phyloP scores from a whole-genome alignment of 139 green algal genomes.

The Chlorella vulgaris region DNA sequence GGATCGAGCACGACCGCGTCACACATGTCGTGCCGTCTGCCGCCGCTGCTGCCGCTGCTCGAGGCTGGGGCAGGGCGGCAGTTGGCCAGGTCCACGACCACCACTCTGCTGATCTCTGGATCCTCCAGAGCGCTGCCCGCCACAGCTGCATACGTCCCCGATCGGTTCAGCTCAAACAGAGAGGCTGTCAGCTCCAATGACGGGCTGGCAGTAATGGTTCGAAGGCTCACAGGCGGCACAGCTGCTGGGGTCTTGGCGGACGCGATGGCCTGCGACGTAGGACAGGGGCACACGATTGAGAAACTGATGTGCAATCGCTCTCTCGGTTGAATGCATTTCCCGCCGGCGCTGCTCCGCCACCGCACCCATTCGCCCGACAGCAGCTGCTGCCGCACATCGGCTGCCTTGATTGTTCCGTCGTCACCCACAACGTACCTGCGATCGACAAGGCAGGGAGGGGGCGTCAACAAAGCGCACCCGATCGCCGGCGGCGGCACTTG shows the following conservation, averaged over 20 bases:
- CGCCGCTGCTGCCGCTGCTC: not conserved
- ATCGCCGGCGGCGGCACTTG: no score
- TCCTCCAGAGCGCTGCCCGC: conserved; percentile 34
- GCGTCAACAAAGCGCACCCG: no score
- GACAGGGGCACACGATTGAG: no score
- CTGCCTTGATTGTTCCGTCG: conserved; percentile 23
- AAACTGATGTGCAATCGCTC: no score
- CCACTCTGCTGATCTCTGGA: conserved; percentile 26
- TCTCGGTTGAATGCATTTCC: no score
- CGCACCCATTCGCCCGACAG: conserved; percentile 34
- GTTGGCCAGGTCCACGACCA: conserved; percentile 34
- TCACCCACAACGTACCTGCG: conserved; percentile 32
- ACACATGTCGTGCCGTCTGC: conserved; percentile 12
- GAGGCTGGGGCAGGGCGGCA: conserved; percentile 2
- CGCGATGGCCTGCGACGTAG: not conserved
- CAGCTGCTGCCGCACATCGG: conserved; percentile 45
- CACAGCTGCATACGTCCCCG: conserved; percentile 27
- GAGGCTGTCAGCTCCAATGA: conserved; percentile 32
- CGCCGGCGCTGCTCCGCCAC: no score
- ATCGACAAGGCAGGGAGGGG: no score
- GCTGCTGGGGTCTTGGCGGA: not conserved
- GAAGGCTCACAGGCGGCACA: not conserved
- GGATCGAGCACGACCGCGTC: conserved; percentile 38
- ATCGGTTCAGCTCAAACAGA: conserved; percentile 31
- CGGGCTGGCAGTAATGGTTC: conserved; percentile 27